Evolutionary conservation across 2,329 filamentous ascomycete genomes (phyloP), one percentile per base, ranked within the genome.

Genomic region (Cladosporium velox): DNA sequence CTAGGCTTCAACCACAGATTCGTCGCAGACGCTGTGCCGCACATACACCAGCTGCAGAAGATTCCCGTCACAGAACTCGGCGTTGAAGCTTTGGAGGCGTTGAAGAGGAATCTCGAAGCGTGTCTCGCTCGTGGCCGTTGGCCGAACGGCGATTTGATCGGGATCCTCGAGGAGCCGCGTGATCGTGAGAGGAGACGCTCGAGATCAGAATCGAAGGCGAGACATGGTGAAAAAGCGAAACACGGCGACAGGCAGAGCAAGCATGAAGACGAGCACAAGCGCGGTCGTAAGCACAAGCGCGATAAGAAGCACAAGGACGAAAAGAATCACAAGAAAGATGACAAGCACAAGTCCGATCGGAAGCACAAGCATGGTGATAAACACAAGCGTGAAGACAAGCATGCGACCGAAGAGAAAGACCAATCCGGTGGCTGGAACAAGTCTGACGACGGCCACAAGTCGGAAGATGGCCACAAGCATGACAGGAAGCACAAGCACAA

Each of bases 11-110:
- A 65, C 12, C 47, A 55, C 18, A 30, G 44, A 21, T 28, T 60
- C 18, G 12, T 60, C 47, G 55, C 57, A 24, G 64, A 57, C 8
- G 55, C 55, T 15, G 64, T 47, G 21, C 55, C 55, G 10, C 21
- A 60, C 11, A 60, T 65, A 2, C 8, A 21, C 10, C 21, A 52
- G 7, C 34, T 65, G 24, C 26, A 52, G 24, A 47, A 24, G 15
- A 30, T 11, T 11, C 34, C 34, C 15, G n/a, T 59, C 8, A 11
- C 24, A 47, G 21, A 59, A 11, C 15, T 41, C 24, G 5, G 3
- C 15, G 5, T 14, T 8, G 57, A 59, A 28, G 26, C 47, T 5
- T 12, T n/a, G 38, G 12, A 26, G 3, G 6, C 6, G 1, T 18
- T 62, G 30, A 62, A 28, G 34, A 32, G 59, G 14, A 11, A 62